These are phyloP conservation scores for Cyberlindnera mississippiensis DNA, from an alignment of 805 yeast species.

Conservation along the genomic window DNA sequence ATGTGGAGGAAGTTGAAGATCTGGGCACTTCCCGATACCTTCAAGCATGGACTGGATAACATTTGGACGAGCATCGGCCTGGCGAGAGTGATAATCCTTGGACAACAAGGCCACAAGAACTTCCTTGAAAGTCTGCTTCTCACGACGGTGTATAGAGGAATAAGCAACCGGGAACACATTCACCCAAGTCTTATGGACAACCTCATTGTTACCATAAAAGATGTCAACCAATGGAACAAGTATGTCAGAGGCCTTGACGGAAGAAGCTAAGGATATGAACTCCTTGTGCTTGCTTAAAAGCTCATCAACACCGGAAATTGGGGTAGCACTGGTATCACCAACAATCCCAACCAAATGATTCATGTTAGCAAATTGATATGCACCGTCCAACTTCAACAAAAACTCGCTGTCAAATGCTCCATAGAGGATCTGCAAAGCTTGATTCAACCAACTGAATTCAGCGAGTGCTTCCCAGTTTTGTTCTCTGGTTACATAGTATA, in stretches of 20 bases:
- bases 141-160: conserved; percentile 69
- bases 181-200: conserved; percentile 82
- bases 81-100: conserved; percentile 90
- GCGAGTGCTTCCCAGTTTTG: conserved; percentile 97
- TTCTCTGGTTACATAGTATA: conserved; percentile 84
- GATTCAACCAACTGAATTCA: conserved; percentile 92
- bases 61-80: conserved; percentile 80
- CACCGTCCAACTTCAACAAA: conserved; percentile 42
- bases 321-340: conserved; percentile 22
- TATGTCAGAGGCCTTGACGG: conserved; percentile 54
- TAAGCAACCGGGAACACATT: conserved; percentile 79
- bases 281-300: conserved; percentile 31
- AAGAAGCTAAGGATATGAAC: conserved; percentile 27
- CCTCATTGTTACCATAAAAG: conserved; percentile 74
- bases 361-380: conserved; percentile 52
- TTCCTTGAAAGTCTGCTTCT: conserved; percentile 79
- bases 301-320: conserved; percentile 25
- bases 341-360: conserved; percentile 33
- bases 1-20: conserved; percentile 87
- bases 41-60: conserved; percentile 80
- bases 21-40: conserved; percentile 73
- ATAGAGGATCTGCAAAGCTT: conserved; percentile 81
- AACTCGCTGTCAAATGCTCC: conserved; percentile 64
- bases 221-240: conserved; percentile 72
- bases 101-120: conserved; percentile 74